Evolutionary conservation across 1,284 basidiomycete species (phyloP).

Genomic region (Coniophora puteana): DNA sequence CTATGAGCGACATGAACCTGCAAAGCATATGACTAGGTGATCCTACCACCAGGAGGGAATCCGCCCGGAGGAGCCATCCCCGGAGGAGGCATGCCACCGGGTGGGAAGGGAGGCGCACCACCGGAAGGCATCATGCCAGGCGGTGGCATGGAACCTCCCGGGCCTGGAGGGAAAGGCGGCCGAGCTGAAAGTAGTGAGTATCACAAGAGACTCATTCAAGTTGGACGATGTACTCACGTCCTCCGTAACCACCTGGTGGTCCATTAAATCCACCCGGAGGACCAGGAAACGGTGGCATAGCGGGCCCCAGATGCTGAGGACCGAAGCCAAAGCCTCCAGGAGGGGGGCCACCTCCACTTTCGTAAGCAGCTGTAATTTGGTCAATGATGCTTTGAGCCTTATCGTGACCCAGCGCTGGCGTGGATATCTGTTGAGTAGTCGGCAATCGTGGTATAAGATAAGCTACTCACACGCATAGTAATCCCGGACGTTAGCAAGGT

Average conservation of each 20-base stretch:
- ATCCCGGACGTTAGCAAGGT: constrained; percentile 93
- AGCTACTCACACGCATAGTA: constrained; percentile 85
- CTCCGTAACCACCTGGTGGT: constrained; percentile 50
- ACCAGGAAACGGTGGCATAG: constrained; percentile 37
- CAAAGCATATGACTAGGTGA: not conserved
- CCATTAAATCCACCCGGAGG: constrained; percentile 49
- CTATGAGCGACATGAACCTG: constrained; percentile 1
- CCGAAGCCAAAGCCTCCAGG: constrained; percentile 81
- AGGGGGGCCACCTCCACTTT: constrained; percentile 79
- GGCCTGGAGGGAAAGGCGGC: constrained; percentile 69
- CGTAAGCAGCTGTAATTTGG: constrained; percentile 90
- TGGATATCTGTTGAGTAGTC: constrained; percentile 11
- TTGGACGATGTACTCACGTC: constrained; percentile 32
- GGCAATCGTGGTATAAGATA: not conserved
- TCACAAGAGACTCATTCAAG: constrained; percentile 9
- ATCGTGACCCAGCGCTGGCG: constrained; percentile 85
- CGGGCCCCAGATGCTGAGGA: constrained; percentile 58
- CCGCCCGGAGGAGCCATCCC: constrained; percentile 33
- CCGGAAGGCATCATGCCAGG: constrained; percentile 59
- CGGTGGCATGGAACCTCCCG: constrained; percentile 42
- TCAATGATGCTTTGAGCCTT: constrained; percentile 96
- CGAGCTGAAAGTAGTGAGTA: constrained; percentile 35
- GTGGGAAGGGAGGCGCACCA: constrained; percentile 36
- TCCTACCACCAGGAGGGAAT: constrained; percentile 39
- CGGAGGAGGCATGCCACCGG: constrained; percentile 23